A percentile compares a stretch with the other conserved stretches of the same genome.
phyloP scores from a whole-genome alignment of 306 rosid species.

The Comarum palustre region DNA sequence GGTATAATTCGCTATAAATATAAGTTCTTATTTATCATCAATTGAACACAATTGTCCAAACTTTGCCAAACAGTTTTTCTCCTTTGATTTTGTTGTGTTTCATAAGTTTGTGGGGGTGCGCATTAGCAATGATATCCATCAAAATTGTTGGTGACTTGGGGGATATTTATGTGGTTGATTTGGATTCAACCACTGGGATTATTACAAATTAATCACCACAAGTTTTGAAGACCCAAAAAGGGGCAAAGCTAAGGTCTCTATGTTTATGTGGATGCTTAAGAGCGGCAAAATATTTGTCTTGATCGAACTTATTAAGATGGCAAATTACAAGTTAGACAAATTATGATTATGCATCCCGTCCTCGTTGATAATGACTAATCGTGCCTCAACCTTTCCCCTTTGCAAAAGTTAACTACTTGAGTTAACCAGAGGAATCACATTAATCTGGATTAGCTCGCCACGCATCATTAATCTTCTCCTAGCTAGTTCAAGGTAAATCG shows the following conservation, averaged over 20 bases:
- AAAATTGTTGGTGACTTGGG: not conserved
- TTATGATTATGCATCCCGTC: conserved; percentile 16
- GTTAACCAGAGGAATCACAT: conserved; percentile 13
- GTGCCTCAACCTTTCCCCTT: conserved; percentile 23
- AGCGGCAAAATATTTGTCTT: conserved; percentile 19
- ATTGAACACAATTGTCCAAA: not conserved
- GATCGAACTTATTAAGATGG: conserved; percentile 13
- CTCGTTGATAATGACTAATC: conserved; percentile 24
- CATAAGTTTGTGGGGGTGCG: not conserved
- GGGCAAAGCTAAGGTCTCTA: not conserved
- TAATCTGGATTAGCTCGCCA: conserved; percentile 16
- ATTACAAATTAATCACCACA: not conserved
- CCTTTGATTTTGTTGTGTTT: not conserved
- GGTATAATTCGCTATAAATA: no score
- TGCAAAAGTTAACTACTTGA: conserved; percentile 16
- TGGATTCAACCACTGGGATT: not conserved
- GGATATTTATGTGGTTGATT: not conserved
- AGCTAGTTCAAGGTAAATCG: no score
- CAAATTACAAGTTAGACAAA: conserved; percentile 15
- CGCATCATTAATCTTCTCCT: not conserved
- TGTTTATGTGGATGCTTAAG: not conserved
- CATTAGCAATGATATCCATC: not conserved
- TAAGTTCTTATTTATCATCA: no score
- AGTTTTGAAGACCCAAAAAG: not conserved
- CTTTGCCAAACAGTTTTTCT: not conserved